Percentiles rank a stretch among this genome's conserved stretches.
phyloP scores from a whole-genome alignment of 257 asterid species.

The Handroanthus guayacan region DNA sequence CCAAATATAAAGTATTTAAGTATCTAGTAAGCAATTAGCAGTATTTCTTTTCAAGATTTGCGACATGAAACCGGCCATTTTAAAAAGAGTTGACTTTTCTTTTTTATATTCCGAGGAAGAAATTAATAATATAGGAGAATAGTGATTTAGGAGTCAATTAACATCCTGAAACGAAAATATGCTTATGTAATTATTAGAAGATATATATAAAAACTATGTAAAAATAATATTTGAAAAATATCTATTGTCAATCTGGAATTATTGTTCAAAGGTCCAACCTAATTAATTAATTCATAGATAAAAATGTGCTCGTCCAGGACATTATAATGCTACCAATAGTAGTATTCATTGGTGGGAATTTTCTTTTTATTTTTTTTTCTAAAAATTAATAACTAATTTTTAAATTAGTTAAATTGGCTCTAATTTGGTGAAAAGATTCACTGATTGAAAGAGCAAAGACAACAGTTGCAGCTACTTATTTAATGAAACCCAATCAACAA shows the following conservation, averaged over 20 bases:
- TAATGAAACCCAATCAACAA: conserved; percentile 28
- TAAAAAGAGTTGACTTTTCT: background rate
- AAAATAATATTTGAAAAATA: too few relatives aligned
- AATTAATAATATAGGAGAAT: background rate
- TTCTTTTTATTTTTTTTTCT: background rate
- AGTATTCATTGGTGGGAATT: too few relatives aligned
- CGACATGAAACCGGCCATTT: conserved; percentile 6
- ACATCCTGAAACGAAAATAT: background rate
- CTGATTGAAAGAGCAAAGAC: conserved; percentile 20
- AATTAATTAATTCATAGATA: too few relatives aligned
- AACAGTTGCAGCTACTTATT: conserved; percentile 13
- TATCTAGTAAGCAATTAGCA: background rate
- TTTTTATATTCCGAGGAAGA: too few relatives aligned
- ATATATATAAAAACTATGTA: too few relatives aligned
- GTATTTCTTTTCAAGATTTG: background rate
- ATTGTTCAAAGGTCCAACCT: too few relatives aligned
- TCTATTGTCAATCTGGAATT: too few relatives aligned
- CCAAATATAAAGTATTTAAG: too few relatives aligned
- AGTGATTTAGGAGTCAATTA: background rate
- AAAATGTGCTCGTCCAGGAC: too few relatives aligned
- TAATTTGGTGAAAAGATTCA: background rate
- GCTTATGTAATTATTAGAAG: too few relatives aligned
- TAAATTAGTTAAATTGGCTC: background rate
- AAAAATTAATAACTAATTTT: background rate
- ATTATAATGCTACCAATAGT: too few relatives aligned